These are phyloP conservation scores for Lodderomyces elongisporus DNA, from an alignment of 1,139 yeast species.

Conservation along the genomic window DNA sequence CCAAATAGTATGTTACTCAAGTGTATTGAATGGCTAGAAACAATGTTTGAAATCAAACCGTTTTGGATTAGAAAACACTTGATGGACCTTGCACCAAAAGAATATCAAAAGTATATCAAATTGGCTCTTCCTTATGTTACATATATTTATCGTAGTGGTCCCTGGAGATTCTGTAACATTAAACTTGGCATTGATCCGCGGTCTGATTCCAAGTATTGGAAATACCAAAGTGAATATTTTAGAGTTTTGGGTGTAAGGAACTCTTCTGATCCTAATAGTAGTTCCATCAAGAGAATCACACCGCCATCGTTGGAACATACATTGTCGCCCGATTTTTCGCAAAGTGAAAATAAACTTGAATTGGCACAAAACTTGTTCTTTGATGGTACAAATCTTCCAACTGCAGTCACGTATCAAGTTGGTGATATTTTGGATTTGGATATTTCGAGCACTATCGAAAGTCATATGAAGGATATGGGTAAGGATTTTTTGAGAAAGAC, in stretches of 20 bases:
- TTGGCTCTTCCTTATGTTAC: constrained; percentile 81
- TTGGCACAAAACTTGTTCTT: constrained; percentile 55
- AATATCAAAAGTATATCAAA: constrained; percentile 50
- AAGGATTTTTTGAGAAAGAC: constrained; percentile 39
- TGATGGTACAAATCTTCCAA: constrained; percentile 68
- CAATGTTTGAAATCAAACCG: constrained; percentile 65
- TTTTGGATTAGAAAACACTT: constrained; percentile 83
- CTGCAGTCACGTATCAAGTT: constrained; percentile 70
- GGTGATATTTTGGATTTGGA: constrained; percentile 74
- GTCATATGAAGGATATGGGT: constrained; percentile 28
- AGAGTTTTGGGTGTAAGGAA: constrained; percentile 38
- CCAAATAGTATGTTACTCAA: constrained; percentile 27
- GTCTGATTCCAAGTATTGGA: constrained; percentile 47
- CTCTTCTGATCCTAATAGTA: constrained; percentile 17
- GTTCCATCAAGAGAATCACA: constrained; percentile 12
- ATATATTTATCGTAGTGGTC: constrained; percentile 80
- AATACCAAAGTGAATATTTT: constrained; percentile 83
- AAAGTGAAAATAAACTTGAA: constrained; percentile 14
- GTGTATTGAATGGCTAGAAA: constrained; percentile 50
- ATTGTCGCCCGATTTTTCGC: not conserved
- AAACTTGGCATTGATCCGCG: constrained; percentile 78
- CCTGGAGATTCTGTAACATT: constrained; percentile 90
- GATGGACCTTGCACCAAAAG: constrained; percentile 51
- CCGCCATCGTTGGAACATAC: constrained; percentile 9
- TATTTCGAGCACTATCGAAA: constrained; percentile 44